These are phyloP conservation scores for Cladobotryum protrusum DNA, from an alignment of 2,329 filamentous ascomycete genomes.

Conservation along the genomic window DNA sequence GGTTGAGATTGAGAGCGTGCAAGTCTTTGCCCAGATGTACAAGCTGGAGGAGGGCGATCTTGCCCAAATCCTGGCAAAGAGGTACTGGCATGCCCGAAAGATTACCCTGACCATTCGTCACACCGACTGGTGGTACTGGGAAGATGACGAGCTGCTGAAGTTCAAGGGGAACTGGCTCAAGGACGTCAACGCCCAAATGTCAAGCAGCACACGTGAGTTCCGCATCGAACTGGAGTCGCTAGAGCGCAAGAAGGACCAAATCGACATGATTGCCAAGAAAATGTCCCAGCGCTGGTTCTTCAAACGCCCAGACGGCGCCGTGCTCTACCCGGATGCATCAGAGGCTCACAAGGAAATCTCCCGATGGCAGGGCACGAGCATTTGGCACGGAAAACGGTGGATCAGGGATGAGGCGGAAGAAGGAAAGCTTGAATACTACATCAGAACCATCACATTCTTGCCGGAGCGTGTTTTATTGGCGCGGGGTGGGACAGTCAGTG, in stretches of 20 bases:
- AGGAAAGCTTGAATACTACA: conserved; percentile 37
- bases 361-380: conserved; percentile 41
- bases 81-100: conserved; percentile 26
- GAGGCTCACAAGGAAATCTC: conserved; percentile 21
- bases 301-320: conserved; percentile 24
- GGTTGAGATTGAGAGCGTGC: conserved; percentile 26
- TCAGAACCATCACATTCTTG: conserved; percentile 34
- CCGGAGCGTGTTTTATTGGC: conserved; percentile 15
- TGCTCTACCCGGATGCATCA: conserved; percentile 24
- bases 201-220: conserved; percentile 31
- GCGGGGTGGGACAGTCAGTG: conserved; percentile 14
- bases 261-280: conserved; percentile 37
- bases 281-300: conserved; percentile 31
- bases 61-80: conserved; percentile 19
- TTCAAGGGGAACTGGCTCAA: conserved; percentile 34
- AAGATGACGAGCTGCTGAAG: conserved; percentile 28
- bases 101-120: conserved; percentile 43
- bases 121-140: conserved; percentile 44
- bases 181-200: conserved; percentile 17
- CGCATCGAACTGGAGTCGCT: conserved; percentile 43
- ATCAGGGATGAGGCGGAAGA: conserved; percentile 35
- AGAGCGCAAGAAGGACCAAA: conserved; percentile 36
- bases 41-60: conserved; percentile 27
- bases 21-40: conserved; percentile 39
- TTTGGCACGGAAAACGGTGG: conserved; percentile 33